Percentiles rank a stretch among this genome's conserved stretches.
phyloP scores from a whole-genome alignment of 2,329 filamentous ascomycete species.

The Xylariaceae sp. region DNA sequence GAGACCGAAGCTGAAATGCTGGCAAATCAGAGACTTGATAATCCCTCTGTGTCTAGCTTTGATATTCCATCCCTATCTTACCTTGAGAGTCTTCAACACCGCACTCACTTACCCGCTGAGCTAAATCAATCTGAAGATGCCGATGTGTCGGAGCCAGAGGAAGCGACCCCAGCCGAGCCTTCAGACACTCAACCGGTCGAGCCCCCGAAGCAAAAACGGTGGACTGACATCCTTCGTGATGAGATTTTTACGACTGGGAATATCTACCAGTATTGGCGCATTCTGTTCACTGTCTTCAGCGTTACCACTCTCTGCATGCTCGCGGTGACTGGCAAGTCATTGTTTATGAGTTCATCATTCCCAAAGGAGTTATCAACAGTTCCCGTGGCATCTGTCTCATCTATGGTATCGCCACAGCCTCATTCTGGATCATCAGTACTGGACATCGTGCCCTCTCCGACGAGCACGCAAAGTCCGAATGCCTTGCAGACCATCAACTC shows the following conservation, averaged over 20 bases:
- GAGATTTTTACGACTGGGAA: slow-evolving; percentile 7
- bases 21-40: slow-evolving; percentile 30
- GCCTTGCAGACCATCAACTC: slow-evolving; percentile 30
- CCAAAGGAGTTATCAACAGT: slow-evolving; percentile 28
- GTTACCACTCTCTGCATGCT: slow-evolving; percentile 21
- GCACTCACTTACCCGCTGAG: neutral
- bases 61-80: slow-evolving; percentile 17
- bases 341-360: slow-evolving; percentile 16
- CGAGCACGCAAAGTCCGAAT: slow-evolving; percentile 30
- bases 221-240: neutral
- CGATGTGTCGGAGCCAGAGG: neutral
- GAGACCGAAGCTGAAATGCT: slow-evolving; percentile 23
- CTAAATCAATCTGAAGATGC: neutral
- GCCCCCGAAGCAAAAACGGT: neutral
- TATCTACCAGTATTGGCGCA: slow-evolving; percentile 15
- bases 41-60: slow-evolving; percentile 30
- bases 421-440: slow-evolving; percentile 21
- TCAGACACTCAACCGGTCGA: neutral
- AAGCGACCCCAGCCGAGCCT: neutral
- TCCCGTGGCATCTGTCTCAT: slow-evolving; percentile 28
- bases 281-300: slow-evolving; percentile 17
- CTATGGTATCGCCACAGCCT: slow-evolving; percentile 21
- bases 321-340: slow-evolving; percentile 17
- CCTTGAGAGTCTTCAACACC: slow-evolving; percentile 7
- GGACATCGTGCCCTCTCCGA: slow-evolving; percentile 22